A percentile compares a stretch with the other conserved stretches of the same genome.
phyloP scores from a whole-genome alignment of 176 grass and related monocot species.

The bread wheat (Triticum aestivum) region DNA sequence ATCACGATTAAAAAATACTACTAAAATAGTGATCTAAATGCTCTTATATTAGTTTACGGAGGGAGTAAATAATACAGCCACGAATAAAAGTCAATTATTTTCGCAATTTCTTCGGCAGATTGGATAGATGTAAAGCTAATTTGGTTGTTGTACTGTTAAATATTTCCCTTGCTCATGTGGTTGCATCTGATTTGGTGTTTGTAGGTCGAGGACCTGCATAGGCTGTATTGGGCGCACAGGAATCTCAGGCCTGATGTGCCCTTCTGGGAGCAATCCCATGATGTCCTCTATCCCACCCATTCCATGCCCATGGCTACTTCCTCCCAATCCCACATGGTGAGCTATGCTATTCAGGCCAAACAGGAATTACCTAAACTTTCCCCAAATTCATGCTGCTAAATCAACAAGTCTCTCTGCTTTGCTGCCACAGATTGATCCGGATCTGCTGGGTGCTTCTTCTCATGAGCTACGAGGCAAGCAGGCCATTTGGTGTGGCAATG shows the following conservation, averaged over 20 bases:
- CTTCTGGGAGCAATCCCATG: slow-evolving; percentile 32
- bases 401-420: background rate
- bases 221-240: slow-evolving; percentile 44
- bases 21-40: too few relatives aligned
- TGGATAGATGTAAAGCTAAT: background rate
- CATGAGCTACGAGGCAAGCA: background rate
- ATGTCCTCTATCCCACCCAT: background rate
- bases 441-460: background rate
- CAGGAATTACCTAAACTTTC: background rate
- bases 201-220: slow-evolving; percentile 48
- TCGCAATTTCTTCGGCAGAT: background rate
- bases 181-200: slow-evolving; percentile 5
- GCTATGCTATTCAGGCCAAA: background rate
- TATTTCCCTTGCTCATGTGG: background rate
- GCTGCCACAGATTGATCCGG: slow-evolving; percentile 17
- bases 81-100: background rate
- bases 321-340: slow-evolving; percentile 31
- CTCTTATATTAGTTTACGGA: too few relatives aligned
- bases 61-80: background rate
- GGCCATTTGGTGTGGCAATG: background rate
- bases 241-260: slow-evolving; percentile 28
- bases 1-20: background rate
- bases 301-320: background rate
- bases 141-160: background rate
- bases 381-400: slow-evolving; percentile 1